Evolutionary conservation across 495 filamentous ascomycete species (phyloP).

Genomic region (Lophiotrema nucula): DNA sequence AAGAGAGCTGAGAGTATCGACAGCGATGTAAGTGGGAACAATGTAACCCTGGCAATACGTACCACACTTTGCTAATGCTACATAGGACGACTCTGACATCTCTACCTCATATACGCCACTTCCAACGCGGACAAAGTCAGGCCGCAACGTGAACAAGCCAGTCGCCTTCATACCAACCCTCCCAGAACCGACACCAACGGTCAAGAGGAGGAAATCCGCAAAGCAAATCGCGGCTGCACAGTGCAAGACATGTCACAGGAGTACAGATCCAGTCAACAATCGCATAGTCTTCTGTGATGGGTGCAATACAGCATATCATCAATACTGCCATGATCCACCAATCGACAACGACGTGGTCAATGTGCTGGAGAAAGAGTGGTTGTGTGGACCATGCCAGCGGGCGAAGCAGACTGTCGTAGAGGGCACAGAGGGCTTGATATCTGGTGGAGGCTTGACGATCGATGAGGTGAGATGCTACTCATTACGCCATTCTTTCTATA

Average conservation of each 20-base stretch:
- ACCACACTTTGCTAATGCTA: not conserved
- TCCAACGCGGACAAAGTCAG: constrained; percentile 75
- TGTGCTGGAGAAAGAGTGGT: constrained; percentile 71
- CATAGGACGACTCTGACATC: constrained; percentile 45
- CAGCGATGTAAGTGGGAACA: constrained; percentile 20
- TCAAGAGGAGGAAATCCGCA: constrained; percentile 48
- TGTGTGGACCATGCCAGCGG: constrained; percentile 64
- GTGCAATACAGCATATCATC: constrained; percentile 87
- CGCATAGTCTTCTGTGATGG: constrained; percentile 93
- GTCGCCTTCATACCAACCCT: constrained; percentile 63
- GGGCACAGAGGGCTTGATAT: constrained; percentile 33
- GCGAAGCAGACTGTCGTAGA: constrained; percentile 28
- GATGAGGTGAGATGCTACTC: constrained; percentile 25
- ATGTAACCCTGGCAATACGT: not conserved
- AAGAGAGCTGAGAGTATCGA: constrained; percentile 39
- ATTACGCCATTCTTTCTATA: not conserved
- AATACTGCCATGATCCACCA: constrained; percentile 81
- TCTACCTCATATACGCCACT: constrained; percentile 53
- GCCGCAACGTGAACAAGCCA: constrained; percentile 75
- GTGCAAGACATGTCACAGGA: constrained; percentile 77
- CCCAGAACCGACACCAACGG: constrained; percentile 39
- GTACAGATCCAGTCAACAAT: constrained; percentile 72
- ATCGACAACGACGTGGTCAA: constrained; percentile 69
- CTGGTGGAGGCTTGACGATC: constrained; percentile 46
- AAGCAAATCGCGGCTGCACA: constrained; percentile 48